Base-by-base conservation (phyloP, 2,329 filamentous ascomycete species). In the Phyllosticta paracitricarpa region DNA sequence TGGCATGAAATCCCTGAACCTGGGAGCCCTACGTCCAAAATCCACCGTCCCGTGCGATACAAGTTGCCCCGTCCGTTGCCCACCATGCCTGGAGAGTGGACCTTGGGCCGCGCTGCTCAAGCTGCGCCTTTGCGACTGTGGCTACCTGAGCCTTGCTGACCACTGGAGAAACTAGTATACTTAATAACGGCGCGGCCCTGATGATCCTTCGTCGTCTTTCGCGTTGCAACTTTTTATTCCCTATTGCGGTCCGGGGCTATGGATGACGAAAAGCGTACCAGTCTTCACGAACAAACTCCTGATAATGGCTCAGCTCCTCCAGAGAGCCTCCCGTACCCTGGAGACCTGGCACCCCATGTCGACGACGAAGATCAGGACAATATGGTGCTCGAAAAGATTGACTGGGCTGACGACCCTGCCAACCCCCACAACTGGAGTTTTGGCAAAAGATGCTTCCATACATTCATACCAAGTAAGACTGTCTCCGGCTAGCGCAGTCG, bases 371-470 rank as follows among this genome's bases (percentile, higher is more conserved):
- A 19, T 4, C 12, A 17, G 40, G 40, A 48, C 40, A 48, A 48
- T 48, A 48, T 48, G 40, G 40, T 48, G 40, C 40, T 48, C 40
- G 40, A 48, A 48, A 71, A 75, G 63, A 71, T 73, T 2, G 67
- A 91, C 12, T 87, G 88, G 0, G 79, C 79, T 0, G 82, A 88
- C 63, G 89, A 92, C 71, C 85, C 85, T 0, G 89, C 89, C 68
- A 77, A 80, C 4, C 88, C 88, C 0, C 66, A 86, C 54, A 91
- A 91, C 69, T 92, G 89, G 89, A 77, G 82, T 0, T 82, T 82
- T 26, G 75, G 75, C 65, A 91, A 90, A 71, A 91, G 91, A 71
- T 73, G 24, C 14, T 55, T 62, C 52, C 60, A 62, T 52, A 58
- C 60, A 9, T 28, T 58, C 12, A 51, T 62, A 14, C 56, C 56